Evolutionary conservation across 257 asterid genomes (phyloP).

Genomic region (Lavandula angustifolia): DNA sequence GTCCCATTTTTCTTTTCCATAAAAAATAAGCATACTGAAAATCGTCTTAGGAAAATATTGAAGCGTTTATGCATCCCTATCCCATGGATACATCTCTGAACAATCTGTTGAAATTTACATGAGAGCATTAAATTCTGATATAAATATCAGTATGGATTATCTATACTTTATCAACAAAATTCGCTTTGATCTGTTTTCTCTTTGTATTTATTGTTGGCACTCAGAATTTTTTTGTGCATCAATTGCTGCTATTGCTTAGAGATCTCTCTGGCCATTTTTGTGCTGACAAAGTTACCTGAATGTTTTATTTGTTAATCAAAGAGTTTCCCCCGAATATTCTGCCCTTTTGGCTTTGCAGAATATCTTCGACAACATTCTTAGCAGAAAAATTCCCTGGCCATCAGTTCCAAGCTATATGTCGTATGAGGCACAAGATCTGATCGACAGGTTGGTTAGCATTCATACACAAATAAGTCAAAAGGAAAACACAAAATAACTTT

Average conservation of each 20-base stretch:
- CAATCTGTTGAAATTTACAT: no score
- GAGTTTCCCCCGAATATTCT: slow-evolving; percentile 16
- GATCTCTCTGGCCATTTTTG: slow-evolving; percentile 24
- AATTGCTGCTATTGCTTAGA: slow-evolving; percentile 11
- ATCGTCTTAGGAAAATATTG: not conserved
- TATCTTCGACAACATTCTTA: slow-evolving; percentile 84
- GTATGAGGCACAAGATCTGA: slow-evolving; percentile 73
- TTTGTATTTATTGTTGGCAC: slow-evolving; percentile 11
- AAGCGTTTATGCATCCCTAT: slow-evolving; percentile 14
- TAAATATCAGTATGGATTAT: slow-evolving; percentile 16
- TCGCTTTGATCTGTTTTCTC: slow-evolving; percentile 2
- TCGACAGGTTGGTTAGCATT: slow-evolving; percentile 64
- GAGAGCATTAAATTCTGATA: no score
- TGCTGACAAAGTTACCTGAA: slow-evolving; percentile 1
- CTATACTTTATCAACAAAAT: not conserved
- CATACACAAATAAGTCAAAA: slow-evolving; percentile 16
- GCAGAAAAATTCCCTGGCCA: slow-evolving; percentile 90
- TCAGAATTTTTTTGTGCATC: not conserved
- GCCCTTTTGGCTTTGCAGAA: slow-evolving; percentile 49
- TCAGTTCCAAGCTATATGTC: slow-evolving; percentile 79
- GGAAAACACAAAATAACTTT: not conserved
- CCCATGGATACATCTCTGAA: slow-evolving; percentile 8
- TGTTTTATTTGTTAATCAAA: slow-evolving; percentile 1
- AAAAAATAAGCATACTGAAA: slow-evolving; percentile 5
- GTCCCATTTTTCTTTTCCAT: slow-evolving; percentile 12